A percentile compares a stretch with the other conserved stretches of the same genome.
These are phyloP conservation scores for Coemansia sp. DNA, from an alignment of 192 early-diverging fungal species.

Conservation along the genomic window DNA sequence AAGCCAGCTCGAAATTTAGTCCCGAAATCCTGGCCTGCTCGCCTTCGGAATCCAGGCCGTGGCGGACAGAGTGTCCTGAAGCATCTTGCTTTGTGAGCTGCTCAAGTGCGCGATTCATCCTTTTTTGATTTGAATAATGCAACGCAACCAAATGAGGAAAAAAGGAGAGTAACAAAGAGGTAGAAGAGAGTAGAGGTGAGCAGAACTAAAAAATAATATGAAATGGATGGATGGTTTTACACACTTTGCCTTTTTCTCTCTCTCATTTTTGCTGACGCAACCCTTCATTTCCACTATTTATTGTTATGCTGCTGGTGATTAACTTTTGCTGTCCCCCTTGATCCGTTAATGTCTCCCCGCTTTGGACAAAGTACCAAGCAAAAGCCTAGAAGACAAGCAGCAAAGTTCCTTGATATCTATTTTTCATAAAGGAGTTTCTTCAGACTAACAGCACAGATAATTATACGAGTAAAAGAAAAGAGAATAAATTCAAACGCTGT, in stretches of 20 bases:
- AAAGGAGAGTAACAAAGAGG: neutral
- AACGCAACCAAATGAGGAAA: neutral
- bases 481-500: conserved; percentile 44
- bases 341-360: too few species aligned
- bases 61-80: neutral
- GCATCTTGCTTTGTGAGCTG: conserved; percentile 25
- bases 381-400: too few species aligned
- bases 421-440: neutral
- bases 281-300: neutral
- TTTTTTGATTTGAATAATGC: neutral
- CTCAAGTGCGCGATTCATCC: conserved; percentile 44
- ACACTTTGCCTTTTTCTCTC: neutral
- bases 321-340: too few species aligned
- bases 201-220: neutral
- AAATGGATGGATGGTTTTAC: neutral
- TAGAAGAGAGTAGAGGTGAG: neutral
- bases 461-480: neutral
- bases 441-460: neutral
- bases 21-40: conserved; percentile 3
- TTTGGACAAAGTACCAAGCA: too few species aligned
- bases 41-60: neutral
- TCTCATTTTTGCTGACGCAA: neutral
- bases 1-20: conserved; percentile 37
- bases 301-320: too few species aligned
- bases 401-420: too few species aligned